Base-by-base conservation (phyloP, 1,139 yeast species). In the Taphrina wiesneri region DNA sequence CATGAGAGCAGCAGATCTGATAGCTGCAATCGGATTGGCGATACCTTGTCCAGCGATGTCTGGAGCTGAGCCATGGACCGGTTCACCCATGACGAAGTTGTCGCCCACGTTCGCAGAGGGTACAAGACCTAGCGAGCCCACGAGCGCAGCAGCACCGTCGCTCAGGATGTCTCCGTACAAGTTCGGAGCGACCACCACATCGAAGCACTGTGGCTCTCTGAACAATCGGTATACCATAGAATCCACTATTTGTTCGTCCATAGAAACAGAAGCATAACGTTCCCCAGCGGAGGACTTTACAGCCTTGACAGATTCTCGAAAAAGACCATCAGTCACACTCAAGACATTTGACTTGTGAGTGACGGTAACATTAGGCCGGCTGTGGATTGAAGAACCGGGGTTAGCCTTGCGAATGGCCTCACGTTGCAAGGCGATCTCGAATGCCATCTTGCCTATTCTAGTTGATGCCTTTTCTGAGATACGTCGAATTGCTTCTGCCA, bases 21-120 rank as follows among this genome's bases (percentile, higher is more conserved):
- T 92, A 59, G 98, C 93, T 67, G 99, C 99, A 75, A 93, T 86
- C 71, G 99, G 99, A 83, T 93, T 93, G 69, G 98, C 85, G 75
- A 93, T 92, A 73, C 71, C 71, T 77, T 84, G 86, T 73, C 99
- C 99, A 77, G 91, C 97, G 71, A 93, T 93, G 77, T 93, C 99
- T 66, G 99, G 99, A 67, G 99, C 99, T 69, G 96, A 89, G 69
- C 99, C 99, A 79, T 93, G 99, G 77, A 98, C 92, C 75, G 99
- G 99, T 80, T 93, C 99, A 77, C 99, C 99, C 76, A 93, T 91
- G 70, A 96, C 97, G 75, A 93, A 93, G 76, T 82, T 80, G 75
- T 91, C 97, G 74, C 99, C 99, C 67, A 93, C 99, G 75, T 93
- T 93, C 71, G 98, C 98, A 67, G 96, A 88, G 73, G 99, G 99